phyloP scores from a whole-genome alignment of 2,329 filamentous ascomycete genomes.

The Thielaviopsis ethacetica region DNA sequence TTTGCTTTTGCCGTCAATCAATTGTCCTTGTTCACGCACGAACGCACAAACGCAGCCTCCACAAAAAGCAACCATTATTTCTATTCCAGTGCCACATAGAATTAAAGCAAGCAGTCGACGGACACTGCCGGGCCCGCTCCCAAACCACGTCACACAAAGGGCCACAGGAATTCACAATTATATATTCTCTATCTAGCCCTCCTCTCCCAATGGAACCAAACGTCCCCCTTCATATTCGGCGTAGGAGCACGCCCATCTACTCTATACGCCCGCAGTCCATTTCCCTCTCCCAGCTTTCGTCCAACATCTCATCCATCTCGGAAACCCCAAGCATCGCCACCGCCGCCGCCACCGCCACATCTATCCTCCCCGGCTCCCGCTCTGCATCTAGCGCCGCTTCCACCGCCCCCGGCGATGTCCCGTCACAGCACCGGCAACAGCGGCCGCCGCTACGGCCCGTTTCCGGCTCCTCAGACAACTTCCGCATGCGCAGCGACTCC shows the following conservation, averaged over 20 bases:
- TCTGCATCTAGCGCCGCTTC: background rate
- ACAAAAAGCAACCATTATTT: too few relatives aligned
- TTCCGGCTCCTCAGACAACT: slow-evolving; percentile 12
- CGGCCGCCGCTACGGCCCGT: slow-evolving; percentile 1
- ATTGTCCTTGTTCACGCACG: too few relatives aligned
- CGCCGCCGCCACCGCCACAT: background rate
- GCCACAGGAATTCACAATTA: too few relatives aligned
- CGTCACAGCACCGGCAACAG: background rate
- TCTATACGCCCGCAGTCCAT: background rate
- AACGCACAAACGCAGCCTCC: too few relatives aligned
- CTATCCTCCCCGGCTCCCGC: background rate
- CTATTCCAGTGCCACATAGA: too few relatives aligned
- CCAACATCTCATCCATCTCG: slow-evolving; percentile 5
- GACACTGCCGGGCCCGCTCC: too few relatives aligned
- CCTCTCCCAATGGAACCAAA: background rate
- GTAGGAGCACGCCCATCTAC: slow-evolving; percentile 3
- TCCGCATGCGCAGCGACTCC: slow-evolving; percentile 27
- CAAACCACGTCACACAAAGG: too few relatives aligned
- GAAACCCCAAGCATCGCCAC: slow-evolving; percentile 5
- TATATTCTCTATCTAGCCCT: too few relatives aligned
- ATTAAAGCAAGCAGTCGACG: too few relatives aligned
- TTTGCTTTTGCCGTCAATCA: too few relatives aligned
- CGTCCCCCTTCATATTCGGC: background rate
- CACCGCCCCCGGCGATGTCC: background rate
- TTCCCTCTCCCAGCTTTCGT: background rate